Evolutionary conservation across 768 basidiomycete species (phyloP), one percentile per base, ranked within the genome.

Genomic region (Russula virescens): DNA sequence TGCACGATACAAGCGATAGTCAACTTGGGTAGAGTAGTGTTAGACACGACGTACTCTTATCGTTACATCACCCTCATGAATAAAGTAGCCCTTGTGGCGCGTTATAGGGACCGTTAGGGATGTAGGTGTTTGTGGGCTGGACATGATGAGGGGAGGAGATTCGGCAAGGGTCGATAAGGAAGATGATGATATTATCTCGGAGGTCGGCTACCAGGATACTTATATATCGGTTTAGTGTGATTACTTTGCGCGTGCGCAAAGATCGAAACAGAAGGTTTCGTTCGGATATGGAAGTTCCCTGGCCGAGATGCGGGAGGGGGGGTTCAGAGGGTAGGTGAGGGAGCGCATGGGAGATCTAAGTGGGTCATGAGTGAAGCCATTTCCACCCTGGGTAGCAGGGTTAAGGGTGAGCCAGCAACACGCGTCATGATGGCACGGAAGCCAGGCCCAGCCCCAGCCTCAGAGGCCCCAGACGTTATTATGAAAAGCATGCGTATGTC

Each of bases 1-100:
- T 68, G 25, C 14, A 23, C 19, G 35, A 86, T 31, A 31, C 31
- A 48, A 46, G 31, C 28, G 40, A 35, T 28, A n/a, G 47, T 68
- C 42, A 57, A 28, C 49, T 26, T 14, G 21, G 42, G 52, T 34
- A n/a, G 47, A 40, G 8, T 16, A 26, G 11, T 3, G 9, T 31
- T 18, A 21, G 40, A 49, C 9, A 35, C 16, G 3, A 54, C 21
- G 47, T 55, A 64, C 63, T 21, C 25, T 23, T 19, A 64, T 60
- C 0, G 57, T 60, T 0, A 60, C 23, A 21, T 64, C 63, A 0
- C 40, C 63, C 35, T 64, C 63, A 18, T 64, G 63, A 1, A 64
- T 55, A 0, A 60, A 64, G n/a, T 64, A 64, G 31, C 53, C 25
- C n/a, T 19, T 54, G 18, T 64, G 63, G 5, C 58, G 46, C n/a